Percentiles rank a stretch among this genome's conserved stretches.
phyloP scores from a whole-genome alignment of 148 eudicot genomes.

The Oxyria digyna region DNA sequence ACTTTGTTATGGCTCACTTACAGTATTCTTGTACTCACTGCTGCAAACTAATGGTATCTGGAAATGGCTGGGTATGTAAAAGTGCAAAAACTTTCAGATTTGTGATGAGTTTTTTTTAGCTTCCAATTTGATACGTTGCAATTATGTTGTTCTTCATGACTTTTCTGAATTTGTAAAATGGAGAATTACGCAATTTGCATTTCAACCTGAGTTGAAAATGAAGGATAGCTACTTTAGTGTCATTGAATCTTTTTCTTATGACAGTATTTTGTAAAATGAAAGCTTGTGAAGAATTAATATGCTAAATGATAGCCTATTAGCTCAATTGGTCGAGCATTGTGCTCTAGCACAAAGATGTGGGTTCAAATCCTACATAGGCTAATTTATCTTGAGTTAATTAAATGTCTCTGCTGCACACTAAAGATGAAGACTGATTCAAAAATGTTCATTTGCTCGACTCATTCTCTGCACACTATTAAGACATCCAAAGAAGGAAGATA shows the following conservation, averaged over 20 bases:
- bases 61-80: slow-evolving; percentile 81
- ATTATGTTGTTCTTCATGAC: neutral
- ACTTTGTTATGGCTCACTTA: slow-evolving; percentile 95
- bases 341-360: no score
- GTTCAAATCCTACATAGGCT: no score
- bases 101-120: slow-evolving; percentile 43
- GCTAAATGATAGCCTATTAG: no score
- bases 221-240: neutral
- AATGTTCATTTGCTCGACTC: no score
- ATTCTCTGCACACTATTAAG: no score
- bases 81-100: slow-evolving; percentile 78
- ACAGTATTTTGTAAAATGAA: no score
- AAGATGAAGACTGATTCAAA: no score
- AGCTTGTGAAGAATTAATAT: no score
- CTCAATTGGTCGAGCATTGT: no score
- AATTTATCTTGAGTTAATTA: no score
- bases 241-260: neutral
- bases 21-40: slow-evolving; percentile 85
- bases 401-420: no score
- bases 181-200: neutral
- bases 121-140: neutral
- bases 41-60: slow-evolving; percentile 64
- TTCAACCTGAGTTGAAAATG: neutral
- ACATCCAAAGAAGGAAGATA: no score
- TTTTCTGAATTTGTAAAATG: neutral